Conservation (phyloP, 2,329 filamentous ascomycete species). For the Seiridium cupressi region DNA sequence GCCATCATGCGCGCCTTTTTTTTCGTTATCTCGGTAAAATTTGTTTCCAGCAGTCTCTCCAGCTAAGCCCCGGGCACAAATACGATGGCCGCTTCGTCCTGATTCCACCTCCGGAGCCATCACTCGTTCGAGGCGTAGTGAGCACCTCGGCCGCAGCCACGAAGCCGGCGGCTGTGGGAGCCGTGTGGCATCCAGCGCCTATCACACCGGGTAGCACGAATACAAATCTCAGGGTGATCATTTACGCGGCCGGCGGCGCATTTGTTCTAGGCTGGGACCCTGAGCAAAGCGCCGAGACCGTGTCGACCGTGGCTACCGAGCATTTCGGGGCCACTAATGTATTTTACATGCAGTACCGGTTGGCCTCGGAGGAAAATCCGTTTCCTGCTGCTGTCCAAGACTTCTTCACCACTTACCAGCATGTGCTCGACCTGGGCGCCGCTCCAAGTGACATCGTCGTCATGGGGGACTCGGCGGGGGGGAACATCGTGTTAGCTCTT, state of each 20-base stretch:
- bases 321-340: constrained; percentile 10
- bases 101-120: constrained; percentile 5
- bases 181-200: constrained; percentile 13
- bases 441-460: constrained; percentile 13
- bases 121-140: constrained; percentile 13
- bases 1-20: constrained; percentile 10
- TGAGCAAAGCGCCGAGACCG: not conserved
- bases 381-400: constrained; percentile 20
- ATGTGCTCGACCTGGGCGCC: constrained; percentile 15
- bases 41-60: constrained; percentile 11
- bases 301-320: constrained; percentile 5
- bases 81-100: constrained; percentile 12
- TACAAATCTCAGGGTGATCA: constrained; percentile 9
- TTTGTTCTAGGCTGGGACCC: constrained; percentile 16
- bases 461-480: constrained; percentile 18
- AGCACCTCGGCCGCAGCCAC: not conserved
- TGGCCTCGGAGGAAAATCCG: constrained; percentile 6
- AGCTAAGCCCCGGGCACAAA: constrained; percentile 9
- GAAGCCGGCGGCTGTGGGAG: constrained; percentile 14
- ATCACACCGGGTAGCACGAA: not conserved
- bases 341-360: constrained; percentile 15
- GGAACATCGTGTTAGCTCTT: constrained; percentile 16
- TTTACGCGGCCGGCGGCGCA: constrained; percentile 13
- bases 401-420: constrained; percentile 12
- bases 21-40: constrained; percentile 10